A percentile compares a stretch with the other conserved stretches of the same genome.
Conservation (phyloP, 495 filamentous ascomycete species). For the Xylaria longipes region DNA sequence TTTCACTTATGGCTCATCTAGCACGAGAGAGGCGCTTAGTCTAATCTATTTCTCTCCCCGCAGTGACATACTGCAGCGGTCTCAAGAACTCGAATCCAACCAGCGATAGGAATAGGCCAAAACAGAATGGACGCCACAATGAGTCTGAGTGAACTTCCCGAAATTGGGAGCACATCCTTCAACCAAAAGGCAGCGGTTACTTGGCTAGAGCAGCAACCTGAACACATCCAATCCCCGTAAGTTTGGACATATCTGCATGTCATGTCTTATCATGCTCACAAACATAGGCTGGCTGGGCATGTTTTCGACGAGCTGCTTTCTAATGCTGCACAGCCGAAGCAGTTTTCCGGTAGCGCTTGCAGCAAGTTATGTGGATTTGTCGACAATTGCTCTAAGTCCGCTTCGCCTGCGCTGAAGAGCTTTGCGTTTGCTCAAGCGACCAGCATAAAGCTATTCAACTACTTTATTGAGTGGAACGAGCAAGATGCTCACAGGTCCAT, state of each 20-base stretch:
- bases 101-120: neutral
- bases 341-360: constrained; percentile 53
- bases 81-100: neutral
- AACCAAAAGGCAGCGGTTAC: constrained; percentile 41
- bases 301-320: constrained; percentile 48
- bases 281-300: constrained; percentile 22
- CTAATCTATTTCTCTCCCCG: neutral
- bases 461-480: constrained; percentile 77
- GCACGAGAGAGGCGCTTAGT: neutral
- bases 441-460: constrained; percentile 67
- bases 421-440: constrained; percentile 58
- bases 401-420: constrained; percentile 41
- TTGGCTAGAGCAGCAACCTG: constrained; percentile 46
- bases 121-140: constrained; percentile 16
- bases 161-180: constrained; percentile 34
- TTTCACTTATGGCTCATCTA: neutral
- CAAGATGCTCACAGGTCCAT: constrained; percentile 75
- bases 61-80: neutral
- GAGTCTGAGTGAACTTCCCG: constrained; percentile 30
- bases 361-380: constrained; percentile 61
- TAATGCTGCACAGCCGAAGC: constrained; percentile 53
- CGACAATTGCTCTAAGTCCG: constrained; percentile 58
- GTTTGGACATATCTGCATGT: neutral
- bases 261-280: constrained; percentile 26
- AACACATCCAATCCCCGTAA: constrained; percentile 37